A percentile compares a stretch with the other conserved stretches of the same genome.
phyloP scores from a whole-genome alignment of 305 asterid species.

The Rubia balearica region DNA sequence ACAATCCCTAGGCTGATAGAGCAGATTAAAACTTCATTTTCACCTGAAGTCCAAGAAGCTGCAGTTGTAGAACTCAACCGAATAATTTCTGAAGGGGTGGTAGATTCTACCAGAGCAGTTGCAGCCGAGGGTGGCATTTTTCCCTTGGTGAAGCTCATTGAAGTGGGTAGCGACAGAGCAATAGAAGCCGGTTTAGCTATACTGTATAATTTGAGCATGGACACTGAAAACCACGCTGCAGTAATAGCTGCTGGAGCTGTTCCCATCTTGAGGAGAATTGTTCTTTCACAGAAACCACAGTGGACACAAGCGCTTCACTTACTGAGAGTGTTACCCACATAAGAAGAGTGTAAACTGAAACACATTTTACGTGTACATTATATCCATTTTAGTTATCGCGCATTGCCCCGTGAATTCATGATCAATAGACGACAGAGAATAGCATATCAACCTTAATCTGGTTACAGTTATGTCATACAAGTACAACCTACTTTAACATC shows the following conservation, averaged over 20 bases:
- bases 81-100: slow-evolving; percentile 57
- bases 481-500: too few relatives aligned
- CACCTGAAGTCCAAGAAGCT: slow-evolving; percentile 45
- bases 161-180: slow-evolving; percentile 41
- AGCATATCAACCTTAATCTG: too few relatives aligned
- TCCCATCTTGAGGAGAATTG: slow-evolving; percentile 55
- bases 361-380: not conserved
- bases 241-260: slow-evolving; percentile 73
- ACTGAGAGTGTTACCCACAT: slow-evolving; percentile 64
- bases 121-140: slow-evolving; percentile 66
- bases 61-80: slow-evolving; percentile 70
- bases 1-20: slow-evolving; percentile 70
- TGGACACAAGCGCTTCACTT: slow-evolving; percentile 66
- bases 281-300: slow-evolving; percentile 44
- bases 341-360: not conserved
- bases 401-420: not conserved
- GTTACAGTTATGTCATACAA: too few relatives aligned
- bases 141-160: slow-evolving; percentile 56
- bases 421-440: too few relatives aligned
- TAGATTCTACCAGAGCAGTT: slow-evolving; percentile 47
- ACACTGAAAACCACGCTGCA: slow-evolving; percentile 63
- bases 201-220: slow-evolving; percentile 69
- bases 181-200: slow-evolving; percentile 59
- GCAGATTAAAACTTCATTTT: slow-evolving; percentile 39
- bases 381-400: not conserved